Evolutionary conservation across 257 asterid species (phyloP).

Genomic region (Perilla frutescens): DNA sequence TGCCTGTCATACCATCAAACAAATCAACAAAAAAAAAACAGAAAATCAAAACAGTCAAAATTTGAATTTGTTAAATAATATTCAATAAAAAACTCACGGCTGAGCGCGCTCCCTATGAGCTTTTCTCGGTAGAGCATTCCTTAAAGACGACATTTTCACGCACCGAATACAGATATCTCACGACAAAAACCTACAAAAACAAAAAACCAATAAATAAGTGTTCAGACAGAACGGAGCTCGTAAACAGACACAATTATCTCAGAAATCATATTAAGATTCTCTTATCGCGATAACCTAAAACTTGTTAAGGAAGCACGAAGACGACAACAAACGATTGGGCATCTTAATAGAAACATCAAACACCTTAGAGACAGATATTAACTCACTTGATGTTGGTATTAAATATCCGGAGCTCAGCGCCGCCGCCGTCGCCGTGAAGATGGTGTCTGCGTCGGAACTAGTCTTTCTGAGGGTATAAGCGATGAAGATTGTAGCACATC

Average conservation of each 20-base stretch:
- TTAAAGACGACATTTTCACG: constrained; percentile 71
- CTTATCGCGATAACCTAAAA: not conserved
- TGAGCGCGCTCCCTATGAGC: constrained; percentile 94
- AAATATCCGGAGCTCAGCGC: not conserved
- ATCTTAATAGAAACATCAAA: not conserved
- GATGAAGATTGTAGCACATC: not conserved
- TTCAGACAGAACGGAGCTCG: not conserved
- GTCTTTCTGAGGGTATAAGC: not conserved
- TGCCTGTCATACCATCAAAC: constrained; percentile 44
- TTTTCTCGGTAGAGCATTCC: constrained; percentile 75
- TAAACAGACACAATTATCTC: not conserved
- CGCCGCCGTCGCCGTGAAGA: constrained; percentile 29
- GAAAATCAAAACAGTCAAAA: constrained; percentile 1
- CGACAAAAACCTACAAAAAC: constrained; percentile 2
- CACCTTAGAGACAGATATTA: not conserved
- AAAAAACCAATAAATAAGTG: not conserved
- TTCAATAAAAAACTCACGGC: constrained; percentile 60
- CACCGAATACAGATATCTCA: constrained; percentile 12
- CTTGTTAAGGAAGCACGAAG: not conserved
- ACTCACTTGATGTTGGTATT: constrained; percentile 20
- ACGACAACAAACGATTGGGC: not conserved
- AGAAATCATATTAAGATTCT: not conserved
- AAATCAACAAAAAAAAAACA: constrained; percentile 11
- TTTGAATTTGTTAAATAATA: not conserved
- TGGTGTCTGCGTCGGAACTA: not conserved